Evolutionary conservation across 192 early-diverging fungal genomes (phyloP).

Genomic region (Coemansia sp.): DNA sequence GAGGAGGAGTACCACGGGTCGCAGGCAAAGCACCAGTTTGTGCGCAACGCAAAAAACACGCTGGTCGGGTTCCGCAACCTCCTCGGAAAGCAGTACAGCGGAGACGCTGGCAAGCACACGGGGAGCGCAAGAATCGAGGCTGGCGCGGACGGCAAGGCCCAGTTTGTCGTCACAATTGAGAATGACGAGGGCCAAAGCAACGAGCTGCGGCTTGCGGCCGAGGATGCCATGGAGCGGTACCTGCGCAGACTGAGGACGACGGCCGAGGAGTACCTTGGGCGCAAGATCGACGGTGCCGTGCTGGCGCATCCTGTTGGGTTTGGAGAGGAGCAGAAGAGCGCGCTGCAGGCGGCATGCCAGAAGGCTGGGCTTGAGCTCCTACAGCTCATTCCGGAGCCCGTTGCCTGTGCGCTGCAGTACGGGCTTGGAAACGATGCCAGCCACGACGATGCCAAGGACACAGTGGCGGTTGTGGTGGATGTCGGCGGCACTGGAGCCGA

Average conservation of each 20-base stretch:
- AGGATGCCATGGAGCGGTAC: constrained; percentile 78
- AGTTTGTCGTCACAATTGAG: constrained; percentile 64
- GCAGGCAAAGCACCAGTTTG: constrained; percentile 83
- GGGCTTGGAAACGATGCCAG: constrained; percentile 60
- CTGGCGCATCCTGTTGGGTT: constrained; percentile 88
- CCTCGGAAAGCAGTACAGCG: constrained; percentile 61
- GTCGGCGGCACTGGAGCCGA: constrained; percentile 86
- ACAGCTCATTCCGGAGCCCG: constrained; percentile 85
- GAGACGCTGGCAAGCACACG: constrained; percentile 40
- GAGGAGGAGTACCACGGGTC: constrained; percentile 80
- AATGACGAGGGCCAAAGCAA: constrained; percentile 55
- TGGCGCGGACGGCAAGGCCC: constrained; percentile 59
- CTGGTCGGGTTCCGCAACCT: constrained; percentile 83
- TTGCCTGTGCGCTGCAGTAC: constrained; percentile 88
- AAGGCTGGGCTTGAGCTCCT: constrained; percentile 79
- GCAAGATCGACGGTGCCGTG: constrained; percentile 75
- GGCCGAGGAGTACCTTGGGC: constrained; percentile 86
- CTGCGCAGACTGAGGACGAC: constrained; percentile 79
- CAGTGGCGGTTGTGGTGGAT: constrained; percentile 82
- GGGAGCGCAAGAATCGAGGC: constrained; percentile 60
- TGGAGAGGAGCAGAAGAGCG: constrained; percentile 67
- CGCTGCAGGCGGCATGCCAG: constrained; percentile 65
- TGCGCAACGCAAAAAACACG: constrained; percentile 90
- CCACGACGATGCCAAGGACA: constrained; percentile 64
- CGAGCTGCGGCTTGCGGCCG: constrained; percentile 64